phyloP scores from a whole-genome alignment of 2,329 filamentous ascomycete species.

The Colletotrichum cuscutae region DNA sequence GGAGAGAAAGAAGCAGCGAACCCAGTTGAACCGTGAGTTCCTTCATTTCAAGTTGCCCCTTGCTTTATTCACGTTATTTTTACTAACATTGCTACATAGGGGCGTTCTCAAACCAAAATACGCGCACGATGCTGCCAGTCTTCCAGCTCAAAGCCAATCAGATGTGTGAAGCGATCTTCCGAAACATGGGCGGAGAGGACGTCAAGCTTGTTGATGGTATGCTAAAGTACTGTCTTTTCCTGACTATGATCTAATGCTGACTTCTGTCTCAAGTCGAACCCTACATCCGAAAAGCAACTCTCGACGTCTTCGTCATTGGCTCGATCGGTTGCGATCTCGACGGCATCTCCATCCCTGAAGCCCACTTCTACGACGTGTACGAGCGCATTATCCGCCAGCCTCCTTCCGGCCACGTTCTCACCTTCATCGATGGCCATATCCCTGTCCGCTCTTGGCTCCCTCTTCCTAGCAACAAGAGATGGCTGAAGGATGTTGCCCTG shows the following conservation, averaged over 20 bases:
- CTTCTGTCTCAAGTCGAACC: constrained; percentile 37
- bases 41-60: not conserved
- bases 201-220: constrained; percentile 42
- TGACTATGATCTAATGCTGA: not conserved
- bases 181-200: constrained; percentile 37
- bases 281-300: constrained; percentile 43
- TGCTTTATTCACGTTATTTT: not conserved
- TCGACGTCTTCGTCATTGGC: constrained; percentile 48
- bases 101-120: constrained; percentile 48
- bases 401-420: constrained; percentile 41
- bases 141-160: constrained; percentile 46
- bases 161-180: constrained; percentile 43
- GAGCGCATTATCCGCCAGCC: constrained; percentile 44
- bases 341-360: constrained; percentile 37
- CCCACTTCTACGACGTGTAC: constrained; percentile 45
- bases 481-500: constrained; percentile 45
- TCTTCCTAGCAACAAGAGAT: constrained; percentile 49
- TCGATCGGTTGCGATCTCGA: constrained; percentile 47
- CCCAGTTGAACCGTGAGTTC: constrained; percentile 41
- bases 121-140: constrained; percentile 49
- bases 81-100: constrained; percentile 29
- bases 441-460: constrained; percentile 49
- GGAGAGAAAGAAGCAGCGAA: constrained; percentile 46
- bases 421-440: constrained; percentile 44
- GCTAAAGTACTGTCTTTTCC: not conserved